Evolutionary conservation across 768 basidiomycete species (phyloP), one percentile per base, ranked within the genome.

Genomic region (Xanthoconium stramineum): DNA sequence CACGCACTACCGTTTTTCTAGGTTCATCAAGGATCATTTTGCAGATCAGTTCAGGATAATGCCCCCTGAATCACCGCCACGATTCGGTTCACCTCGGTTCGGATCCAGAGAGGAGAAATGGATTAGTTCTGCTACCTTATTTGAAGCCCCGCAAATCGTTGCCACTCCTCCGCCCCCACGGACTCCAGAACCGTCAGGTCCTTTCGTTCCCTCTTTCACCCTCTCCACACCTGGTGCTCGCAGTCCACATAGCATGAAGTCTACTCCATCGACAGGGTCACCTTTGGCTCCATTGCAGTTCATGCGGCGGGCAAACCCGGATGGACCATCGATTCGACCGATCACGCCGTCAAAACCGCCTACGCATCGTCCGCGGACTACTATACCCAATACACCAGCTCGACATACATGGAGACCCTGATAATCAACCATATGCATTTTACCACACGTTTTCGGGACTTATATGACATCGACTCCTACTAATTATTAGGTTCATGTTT

Each of bases 11-110:
- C 43, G 35, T 42, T 59, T 58, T 47, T 52, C 53, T 59, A 94
- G 92, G 66, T 95, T 95, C 73, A 89, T 95, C 67, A 83, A 85
- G 63, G 84, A 84, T 55, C 91, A 94, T 68, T 91, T 91, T 68
- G 89, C 90, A 19, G 89, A 94, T 52, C 83, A 86, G 59, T 89
- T 92, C 72, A 82, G 89, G 54, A 71, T 92, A 38, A 72, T 90
- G 47, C 78, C 84, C 10, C 70, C 72, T 17, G 87, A 88, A 39
- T 83, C 86, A 43, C 84, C 82, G 12, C 81, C 80, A 19, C 78
- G 73, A 43, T 72, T 76, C 40, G 75, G 79, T 29, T 69, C 73
- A 46, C 70, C 71, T 38, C 69, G 72, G 5, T 49, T 74, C 19
- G 76, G 72, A 39, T 63, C 72, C 4, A 78, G 77, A 53, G 86